Evolutionary conservation across 108 stramenopile species (phyloP), one percentile per base, ranked within the genome.

Genomic region (Cyclotella atomus): DNA sequence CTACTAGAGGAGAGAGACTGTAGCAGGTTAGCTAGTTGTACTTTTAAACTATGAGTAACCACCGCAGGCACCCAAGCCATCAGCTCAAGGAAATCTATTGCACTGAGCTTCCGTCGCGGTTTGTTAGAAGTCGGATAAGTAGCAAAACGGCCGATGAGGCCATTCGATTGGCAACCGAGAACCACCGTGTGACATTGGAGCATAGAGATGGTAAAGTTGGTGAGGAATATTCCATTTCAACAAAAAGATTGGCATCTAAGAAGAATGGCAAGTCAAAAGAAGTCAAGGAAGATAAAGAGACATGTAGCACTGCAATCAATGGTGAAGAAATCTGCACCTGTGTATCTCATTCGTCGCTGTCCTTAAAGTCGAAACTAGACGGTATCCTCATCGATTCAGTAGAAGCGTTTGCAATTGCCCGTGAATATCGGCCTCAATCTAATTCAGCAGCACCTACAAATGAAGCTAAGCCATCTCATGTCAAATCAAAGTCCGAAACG

Each of bases 31-130:
- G n/a, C n/a, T n/a, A n/a, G n/a, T 12, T 10, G 19, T 45, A 45
- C 19, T 45, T 6, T 19, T 7, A 45, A 45, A 45, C 45, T 19
- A 45, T 45, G 45, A 19, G 2, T n/a, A n/a, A n/a, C n/a, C n/a
- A n/a, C n/a, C 57, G 44, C 9, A 45, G n/a, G 1, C 61, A 41
- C 10, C 10, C 61, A 24, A 62, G 7, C 47, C 68, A 54, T 0
- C 8, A 68, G 12, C 66, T 60, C 15, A 62, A 52, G 16, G 76
- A 76, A 56, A 50, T 69, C 30, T 79, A 68, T 54, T 59, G 66
- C 47, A 38, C 49, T n/a, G 65, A 72, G n/a, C 71, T 79, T 4
- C 71, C 71, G 34, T 79, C 78, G 19, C 71, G 64, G 24, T 71
- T 23, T 23, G 19, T 70, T 62, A 65, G 27, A 62, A 57, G 34